A percentile compares a stretch with the other conserved stretches of the same genome.
phyloP scores from a whole-genome alignment of 331 rosid genomes.

The Acacia concinna region DNA sequence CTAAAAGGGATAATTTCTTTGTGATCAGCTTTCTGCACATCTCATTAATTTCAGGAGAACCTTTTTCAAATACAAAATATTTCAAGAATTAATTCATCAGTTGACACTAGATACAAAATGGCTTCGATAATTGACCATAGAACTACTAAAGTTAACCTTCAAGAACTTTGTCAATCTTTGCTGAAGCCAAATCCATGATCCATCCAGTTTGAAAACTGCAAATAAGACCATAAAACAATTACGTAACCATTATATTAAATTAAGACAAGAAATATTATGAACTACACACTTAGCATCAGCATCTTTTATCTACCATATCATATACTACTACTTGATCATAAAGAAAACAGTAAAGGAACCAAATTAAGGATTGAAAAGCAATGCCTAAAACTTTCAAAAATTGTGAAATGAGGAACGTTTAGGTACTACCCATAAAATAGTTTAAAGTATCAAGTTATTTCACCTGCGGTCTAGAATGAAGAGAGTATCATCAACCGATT shows the following conservation, averaged over 20 bases:
- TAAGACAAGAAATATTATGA: conserved; percentile 14
- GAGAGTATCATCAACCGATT: conserved; percentile 57
- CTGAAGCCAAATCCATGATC: conserved; percentile 68
- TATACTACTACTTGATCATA: not conserved
- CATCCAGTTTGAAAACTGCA: conserved; percentile 72
- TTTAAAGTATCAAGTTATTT: conserved; percentile 7
- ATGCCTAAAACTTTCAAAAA: conserved; percentile 12
- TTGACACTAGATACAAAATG: conserved; percentile 9
- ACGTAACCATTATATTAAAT: conserved; percentile 11
- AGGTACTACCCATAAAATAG: conserved; percentile 1
- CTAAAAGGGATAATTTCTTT: conserved; percentile 56
- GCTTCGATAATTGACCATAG: conserved; percentile 20
- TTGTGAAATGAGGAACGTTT: not conserved
- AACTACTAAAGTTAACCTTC: conserved; percentile 54
- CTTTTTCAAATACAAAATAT: conserved; percentile 43
- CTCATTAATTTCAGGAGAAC: conserved; percentile 58
- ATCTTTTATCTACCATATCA: not conserved
- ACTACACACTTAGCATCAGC: conserved; percentile 6
- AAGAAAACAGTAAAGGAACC: not conserved
- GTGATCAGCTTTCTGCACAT: conserved; percentile 51
- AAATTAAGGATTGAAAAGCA: conserved; percentile 1
- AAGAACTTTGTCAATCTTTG: conserved; percentile 51
- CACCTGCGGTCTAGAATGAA: conserved; percentile 74
- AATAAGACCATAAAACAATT: conserved; percentile 22
- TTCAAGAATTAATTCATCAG: conserved; percentile 29